These are phyloP conservation scores for Phialocephala sp. DNA, from an alignment of 2,329 filamentous ascomycete species.

Conservation along the genomic window DNA sequence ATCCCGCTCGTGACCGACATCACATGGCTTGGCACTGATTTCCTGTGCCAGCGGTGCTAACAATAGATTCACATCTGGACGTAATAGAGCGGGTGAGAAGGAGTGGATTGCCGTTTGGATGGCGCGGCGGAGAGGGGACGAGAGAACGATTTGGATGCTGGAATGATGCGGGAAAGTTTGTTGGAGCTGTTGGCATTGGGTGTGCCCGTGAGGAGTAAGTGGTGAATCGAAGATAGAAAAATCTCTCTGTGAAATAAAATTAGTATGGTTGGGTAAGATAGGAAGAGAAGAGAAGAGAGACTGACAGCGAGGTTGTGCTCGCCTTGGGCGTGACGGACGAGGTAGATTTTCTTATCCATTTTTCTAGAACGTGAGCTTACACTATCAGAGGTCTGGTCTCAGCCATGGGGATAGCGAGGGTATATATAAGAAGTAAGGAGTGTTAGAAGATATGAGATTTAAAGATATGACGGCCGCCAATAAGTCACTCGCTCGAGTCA, in stretches of 20 bases:
- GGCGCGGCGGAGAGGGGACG: slow-evolving; percentile 80
- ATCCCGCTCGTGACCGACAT: slow-evolving; percentile 23
- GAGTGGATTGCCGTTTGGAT: slow-evolving; percentile 75
- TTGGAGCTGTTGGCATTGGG: slow-evolving; percentile 72
- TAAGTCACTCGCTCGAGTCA: neutral
- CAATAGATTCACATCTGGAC: slow-evolving; percentile 23
- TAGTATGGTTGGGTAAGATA: neutral
- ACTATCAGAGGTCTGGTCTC: neutral
- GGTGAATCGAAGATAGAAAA: slow-evolving; percentile 62
- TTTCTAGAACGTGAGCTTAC: neutral
- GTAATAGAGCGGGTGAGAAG: slow-evolving; percentile 51
- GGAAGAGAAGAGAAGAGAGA: slow-evolving; percentile 58
- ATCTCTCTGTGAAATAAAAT: slow-evolving; percentile 2
- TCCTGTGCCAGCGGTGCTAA: slow-evolving; percentile 30
- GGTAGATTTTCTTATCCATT: slow-evolving; percentile 27
- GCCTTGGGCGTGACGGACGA: slow-evolving; percentile 75
- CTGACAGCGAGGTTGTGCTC: slow-evolving; percentile 77
- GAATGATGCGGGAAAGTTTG: slow-evolving; percentile 65
- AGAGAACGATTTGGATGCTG: slow-evolving; percentile 64
- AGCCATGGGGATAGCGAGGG: neutral
- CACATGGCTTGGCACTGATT: slow-evolving; percentile 30
- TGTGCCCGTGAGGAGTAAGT: slow-evolving; percentile 74
- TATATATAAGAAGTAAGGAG: neutral
- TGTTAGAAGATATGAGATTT: neutral
- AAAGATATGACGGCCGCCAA: neutral